Evolutionary conservation across 352 stramenopile species (phyloP).

Genomic region (Pythium monospermum): DNA sequence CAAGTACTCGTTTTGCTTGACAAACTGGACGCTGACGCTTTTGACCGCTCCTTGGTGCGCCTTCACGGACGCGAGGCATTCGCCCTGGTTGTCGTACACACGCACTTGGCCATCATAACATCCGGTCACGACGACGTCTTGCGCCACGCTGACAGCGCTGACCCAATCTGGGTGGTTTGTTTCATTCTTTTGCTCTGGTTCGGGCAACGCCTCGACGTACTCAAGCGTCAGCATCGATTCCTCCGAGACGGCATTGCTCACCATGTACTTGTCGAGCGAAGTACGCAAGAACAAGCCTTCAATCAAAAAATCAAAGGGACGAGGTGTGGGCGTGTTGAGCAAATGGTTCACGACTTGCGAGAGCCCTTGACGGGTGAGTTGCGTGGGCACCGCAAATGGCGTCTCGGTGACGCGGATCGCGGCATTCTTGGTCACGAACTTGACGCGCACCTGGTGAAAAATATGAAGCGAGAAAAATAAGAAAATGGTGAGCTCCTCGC

Average conservation of each 20-base stretch:
- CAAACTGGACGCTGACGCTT: conserved; percentile 37
- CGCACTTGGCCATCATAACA: conserved; percentile 86
- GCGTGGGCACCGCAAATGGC: conserved; percentile 82
- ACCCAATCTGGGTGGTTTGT: conserved; percentile 85
- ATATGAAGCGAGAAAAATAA: neutral
- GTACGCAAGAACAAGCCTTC: conserved; percentile 71
- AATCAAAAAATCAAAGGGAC: conserved; percentile 86
- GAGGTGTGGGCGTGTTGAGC: conserved; percentile 47
- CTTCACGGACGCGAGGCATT: conserved; percentile 58
- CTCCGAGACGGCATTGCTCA: conserved; percentile 55
- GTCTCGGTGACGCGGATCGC: conserved; percentile 87
- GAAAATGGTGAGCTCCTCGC: neutral
- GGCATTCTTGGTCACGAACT: conserved; percentile 87
- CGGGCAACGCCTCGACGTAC: conserved; percentile 80
- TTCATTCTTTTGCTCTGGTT: conserved; percentile 61
- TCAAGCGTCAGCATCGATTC: conserved; percentile 85
- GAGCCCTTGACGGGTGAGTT: conserved; percentile 70
- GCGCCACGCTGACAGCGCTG: conserved; percentile 52
- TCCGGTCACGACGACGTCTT: conserved; percentile 61
- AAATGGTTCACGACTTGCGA: conserved; percentile 90
- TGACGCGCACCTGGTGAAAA: conserved; percentile 67
- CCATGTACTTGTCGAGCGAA: conserved; percentile 75
- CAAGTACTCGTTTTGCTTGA: conserved; percentile 38
- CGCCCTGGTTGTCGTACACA: conserved; percentile 56
- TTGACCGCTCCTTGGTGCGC: conserved; percentile 79